Conservation (phyloP, 2,329 filamentous ascomycete species). For the Eurotiales sp. region DNA sequence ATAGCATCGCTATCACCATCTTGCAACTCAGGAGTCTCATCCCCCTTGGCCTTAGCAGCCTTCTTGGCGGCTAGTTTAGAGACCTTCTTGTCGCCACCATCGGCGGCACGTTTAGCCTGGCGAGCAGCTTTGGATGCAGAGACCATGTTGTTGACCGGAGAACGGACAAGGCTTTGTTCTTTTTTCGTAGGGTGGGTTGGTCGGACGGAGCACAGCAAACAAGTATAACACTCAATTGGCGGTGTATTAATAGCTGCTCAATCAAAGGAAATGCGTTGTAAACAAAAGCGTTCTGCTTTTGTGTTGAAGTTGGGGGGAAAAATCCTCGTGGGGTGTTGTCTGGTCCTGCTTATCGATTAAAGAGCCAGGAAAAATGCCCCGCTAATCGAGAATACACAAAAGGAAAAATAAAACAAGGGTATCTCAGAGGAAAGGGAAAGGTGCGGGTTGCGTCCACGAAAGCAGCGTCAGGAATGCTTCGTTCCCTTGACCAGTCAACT, state of each 20-base stretch:
- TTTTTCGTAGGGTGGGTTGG: neutral
- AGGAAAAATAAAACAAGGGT: constrained; percentile 11
- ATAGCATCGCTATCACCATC: constrained; percentile 58
- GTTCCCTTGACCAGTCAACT: neutral
- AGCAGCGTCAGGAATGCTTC: neutral
- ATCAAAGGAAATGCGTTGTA: neutral
- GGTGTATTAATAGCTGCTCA: neutral
- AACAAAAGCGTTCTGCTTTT: constrained; percentile 17
- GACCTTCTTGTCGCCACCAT: constrained; percentile 71
- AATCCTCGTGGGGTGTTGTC: constrained; percentile 16
- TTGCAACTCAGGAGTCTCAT: constrained; percentile 48
- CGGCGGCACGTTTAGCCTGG: constrained; percentile 61
- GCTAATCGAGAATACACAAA: constrained; percentile 14
- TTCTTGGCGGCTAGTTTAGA: constrained; percentile 67
- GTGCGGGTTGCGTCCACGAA: neutral
- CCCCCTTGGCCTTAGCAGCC: constrained; percentile 52
- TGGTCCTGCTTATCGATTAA: constrained; percentile 42
- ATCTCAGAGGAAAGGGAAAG: constrained; percentile 9
- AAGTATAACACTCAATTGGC: neutral
- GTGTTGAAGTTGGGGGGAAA: constrained; percentile 26
- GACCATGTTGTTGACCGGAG: constrained; percentile 50
- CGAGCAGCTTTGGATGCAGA: constrained; percentile 67
- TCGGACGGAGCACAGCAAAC: neutral
- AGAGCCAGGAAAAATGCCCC: constrained; percentile 16
- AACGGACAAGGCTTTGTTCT: no score